phyloP scores from a whole-genome alignment of 805 yeast genomes.

The Zygosaccharomyces siamensis region DNA sequence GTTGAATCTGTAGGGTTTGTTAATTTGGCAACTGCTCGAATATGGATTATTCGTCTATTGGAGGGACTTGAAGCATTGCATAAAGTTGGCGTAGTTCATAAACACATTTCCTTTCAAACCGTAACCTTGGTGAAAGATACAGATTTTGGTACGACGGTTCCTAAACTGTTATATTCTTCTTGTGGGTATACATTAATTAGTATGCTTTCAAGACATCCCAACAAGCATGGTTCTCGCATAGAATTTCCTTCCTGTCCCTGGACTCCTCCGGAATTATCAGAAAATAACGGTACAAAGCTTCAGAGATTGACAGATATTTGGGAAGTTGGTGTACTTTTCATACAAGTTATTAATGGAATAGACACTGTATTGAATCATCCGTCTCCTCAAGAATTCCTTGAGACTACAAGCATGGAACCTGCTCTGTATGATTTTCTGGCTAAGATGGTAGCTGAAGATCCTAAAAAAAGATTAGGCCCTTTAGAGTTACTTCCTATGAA shows the following conservation, averaged over 20 bases:
- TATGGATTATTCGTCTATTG: conserved; percentile 81
- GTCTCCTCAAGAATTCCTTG: conserved; percentile 62
- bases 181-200: conserved; percentile 49
- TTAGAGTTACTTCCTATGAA: conserved; percentile 79
- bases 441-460: conserved; percentile 57
- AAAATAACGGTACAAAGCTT: conserved; percentile 41
- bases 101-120: conserved; percentile 56
- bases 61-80: conserved; percentile 84
- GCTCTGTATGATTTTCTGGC: conserved; percentile 62
- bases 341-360: conserved; percentile 59
- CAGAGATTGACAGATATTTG: conserved; percentile 87
- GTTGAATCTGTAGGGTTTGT: conserved; percentile 63
- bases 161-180: conserved; percentile 57
- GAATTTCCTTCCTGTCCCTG: conserved; percentile 40
- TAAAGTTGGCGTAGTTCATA: conserved; percentile 78
- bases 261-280: conserved; percentile 73
- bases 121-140: conserved; percentile 48
- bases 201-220: conserved; percentile 39
- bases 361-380: conserved; percentile 50
- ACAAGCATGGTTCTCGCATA: conserved; percentile 24
- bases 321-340: conserved; percentile 80
- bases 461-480: conserved; percentile 74
- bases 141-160: conserved; percentile 50
- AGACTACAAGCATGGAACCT: conserved; percentile 43
- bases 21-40: conserved; percentile 69